Evolutionary conservation across 2,329 filamentous ascomycete genomes (phyloP), one percentile per base, ranked within the genome.

Genomic region (Gaeumannomyces sp.): DNA sequence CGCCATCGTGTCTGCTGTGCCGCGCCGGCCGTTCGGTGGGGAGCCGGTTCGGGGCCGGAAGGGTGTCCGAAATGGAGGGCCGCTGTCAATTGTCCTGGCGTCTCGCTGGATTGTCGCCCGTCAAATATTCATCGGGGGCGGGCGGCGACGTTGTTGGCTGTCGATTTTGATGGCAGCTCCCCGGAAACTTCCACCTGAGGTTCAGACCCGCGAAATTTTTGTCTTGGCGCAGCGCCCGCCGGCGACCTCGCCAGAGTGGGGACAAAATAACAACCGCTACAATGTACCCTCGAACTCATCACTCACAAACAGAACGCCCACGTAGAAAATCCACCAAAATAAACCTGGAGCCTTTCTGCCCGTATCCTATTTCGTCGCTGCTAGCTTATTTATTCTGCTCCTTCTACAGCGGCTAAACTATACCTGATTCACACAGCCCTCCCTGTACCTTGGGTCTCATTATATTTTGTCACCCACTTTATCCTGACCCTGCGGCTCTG

Each of bases 1-100:
- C 69, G 92, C 93, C 93, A 97, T 97, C 70, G 66, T 75, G 70
- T 53, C 19, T 53, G 45, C 5, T 5, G 19, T 53, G 45, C 6
- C 45, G 22, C 45, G 45, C 19, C 45, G 45, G 45, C 22, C 45
- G 45, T 53, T n/a, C 27, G 59, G 27, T 53, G 45, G 19, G 45
- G 45, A 7, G 19, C 22, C 62, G 45, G 27, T 61, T 64, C 14
- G 29, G n/a, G n/a, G 50, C 59, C 28, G 29, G 50, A 65, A 59
- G 64, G 64, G 61, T 69, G 60, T 64, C 67, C 60, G 64, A 65
- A 63, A 68, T 65, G 60, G 66, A 67, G 38, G 53, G 60, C 50
- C 33, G 19, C 25, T 16, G 27, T 50, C 29, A 25, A 11, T 62
- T 38, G n/a, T 6, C 38, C 22, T 5, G 8, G 14, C 38, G 38